Base-by-base conservation (phyloP, 352 stramenopile genomes). In the Pythium myriotylum region DNA sequence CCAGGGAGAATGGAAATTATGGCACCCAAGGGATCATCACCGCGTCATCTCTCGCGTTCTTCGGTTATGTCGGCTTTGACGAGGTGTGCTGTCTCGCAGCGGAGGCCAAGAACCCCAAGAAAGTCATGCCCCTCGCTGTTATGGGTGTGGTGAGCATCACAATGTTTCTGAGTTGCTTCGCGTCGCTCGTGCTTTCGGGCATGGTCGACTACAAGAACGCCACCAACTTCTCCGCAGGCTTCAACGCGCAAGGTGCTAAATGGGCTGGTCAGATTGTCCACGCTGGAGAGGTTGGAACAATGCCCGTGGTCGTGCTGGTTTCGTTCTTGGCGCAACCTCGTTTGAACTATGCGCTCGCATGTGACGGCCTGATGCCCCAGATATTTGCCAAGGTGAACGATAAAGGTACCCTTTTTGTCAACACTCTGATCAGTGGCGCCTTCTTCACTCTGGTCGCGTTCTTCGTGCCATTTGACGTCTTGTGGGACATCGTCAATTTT, bases 21-120 rank as follows among this genome's bases (percentile, higher is more conserved):
- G 86, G 86, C 10, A 29, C 55, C 0, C 65, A 76, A 37, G 86
- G 86, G 32, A 73, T 98, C 41, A 77, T 97, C 58, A 76, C 68
- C 14, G 90, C 88, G 23, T 75, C 87, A 1, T 93, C 91, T 17
- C 85, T 85, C 16, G 91, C 88, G 14, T 98, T 98, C 76, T 98
- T 97, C 74, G 93, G 93, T 13, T 98, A 95, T 71, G 75, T 98
- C 27, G 95, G 95, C n/a, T 98, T 97, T 68, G 95, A 98, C 72
- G 93, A 97, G 66, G 85, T 98, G 22, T 97, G 89, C 67, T 97
- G 91, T 71, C 65, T 98, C 16, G 86, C 89, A 8, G 85, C 81
- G 20, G 86, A 95, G 62, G 76, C 79, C 20, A 87, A 88, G 66
- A 82, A 95, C 67, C 82, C 84, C 27, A 74, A 81, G 39, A 81